Conservation (phyloP, 208 protist species). For the Acanthamoeba divionensis region DNA sequence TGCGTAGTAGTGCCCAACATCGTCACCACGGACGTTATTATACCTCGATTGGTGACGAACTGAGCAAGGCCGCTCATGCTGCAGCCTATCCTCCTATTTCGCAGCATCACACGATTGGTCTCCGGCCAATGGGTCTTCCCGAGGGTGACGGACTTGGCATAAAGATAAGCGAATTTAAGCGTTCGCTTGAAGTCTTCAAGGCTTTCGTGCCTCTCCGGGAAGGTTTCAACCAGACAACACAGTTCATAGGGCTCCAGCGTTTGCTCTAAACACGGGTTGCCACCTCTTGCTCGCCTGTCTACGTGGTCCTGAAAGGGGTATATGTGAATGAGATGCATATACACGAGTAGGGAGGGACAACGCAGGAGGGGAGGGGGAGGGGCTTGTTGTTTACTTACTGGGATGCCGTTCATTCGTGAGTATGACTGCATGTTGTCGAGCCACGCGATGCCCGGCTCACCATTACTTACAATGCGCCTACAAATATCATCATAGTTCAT, state of each 20-base stretch:
- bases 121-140: conserved; percentile 81
- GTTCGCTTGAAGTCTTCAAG: conserved; percentile 81
- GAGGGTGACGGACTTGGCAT: conserved; percentile 83
- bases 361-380: neutral
- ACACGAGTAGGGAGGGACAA: neutral
- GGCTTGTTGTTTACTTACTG: neutral
- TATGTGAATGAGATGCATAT: neutral
- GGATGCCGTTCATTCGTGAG: conserved; percentile 73
- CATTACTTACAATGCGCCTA: conserved; percentile 75
- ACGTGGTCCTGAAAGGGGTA: neutral
- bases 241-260: conserved; percentile 85
- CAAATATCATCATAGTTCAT: conserved; percentile 80
- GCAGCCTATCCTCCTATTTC: conserved; percentile 84
- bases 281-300: conserved; percentile 73
- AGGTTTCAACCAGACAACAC: conserved; percentile 88
- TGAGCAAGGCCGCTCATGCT: conserved; percentile 83
- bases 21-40: neutral
- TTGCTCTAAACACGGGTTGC: conserved; percentile 85
- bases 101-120: conserved; percentile 76
- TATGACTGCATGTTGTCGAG: conserved; percentile 83
- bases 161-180: conserved; percentile 79
- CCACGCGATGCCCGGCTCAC: conserved; percentile 84
- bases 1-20: too few species aligned
- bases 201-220: conserved; percentile 76
- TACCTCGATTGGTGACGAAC: conserved; percentile 65